These are phyloP conservation scores for Phytophthora fragariaefolia DNA, from an alignment of 352 stramenopile genomes.

Conservation along the genomic window DNA sequence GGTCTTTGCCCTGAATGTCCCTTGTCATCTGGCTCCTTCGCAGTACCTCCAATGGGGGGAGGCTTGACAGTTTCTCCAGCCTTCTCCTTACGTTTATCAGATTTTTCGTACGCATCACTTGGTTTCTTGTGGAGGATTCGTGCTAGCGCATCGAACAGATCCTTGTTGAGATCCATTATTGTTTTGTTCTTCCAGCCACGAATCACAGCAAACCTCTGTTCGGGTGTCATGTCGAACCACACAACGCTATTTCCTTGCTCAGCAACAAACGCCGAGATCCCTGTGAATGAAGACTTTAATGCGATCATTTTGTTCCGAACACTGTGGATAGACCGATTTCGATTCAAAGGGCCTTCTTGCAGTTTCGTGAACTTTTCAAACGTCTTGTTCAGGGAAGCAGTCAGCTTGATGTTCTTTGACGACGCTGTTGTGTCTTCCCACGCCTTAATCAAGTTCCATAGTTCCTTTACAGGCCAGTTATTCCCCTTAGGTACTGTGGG, in stretches of 20 bases:
- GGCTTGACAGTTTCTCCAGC: constrained; percentile 1
- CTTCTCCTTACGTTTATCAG: constrained; percentile 16
- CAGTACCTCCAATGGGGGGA: background rate
- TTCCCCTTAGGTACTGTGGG: constrained; percentile 27
- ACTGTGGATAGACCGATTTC: constrained; percentile 35
- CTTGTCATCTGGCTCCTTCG: constrained; percentile 28
- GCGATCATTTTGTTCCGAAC: constrained; percentile 55
- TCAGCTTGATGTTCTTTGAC: constrained; percentile 26
- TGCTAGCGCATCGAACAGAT: constrained; percentile 38
- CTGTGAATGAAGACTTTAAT: constrained; percentile 39
- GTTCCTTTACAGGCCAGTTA: constrained; percentile 39
- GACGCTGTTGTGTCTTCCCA: constrained; percentile 35
- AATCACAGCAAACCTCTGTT: constrained; percentile 36
- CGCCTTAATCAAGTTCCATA: constrained; percentile 40
- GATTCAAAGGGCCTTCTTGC: constrained; percentile 23
- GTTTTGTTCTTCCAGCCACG: constrained; percentile 42
- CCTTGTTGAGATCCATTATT: constrained; percentile 38
- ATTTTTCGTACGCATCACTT: constrained; percentile 14
- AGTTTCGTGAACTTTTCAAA: constrained; percentile 39
- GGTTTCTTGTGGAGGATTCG: constrained; percentile 30
- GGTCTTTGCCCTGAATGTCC: constrained; percentile 19
- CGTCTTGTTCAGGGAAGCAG: constrained; percentile 27
- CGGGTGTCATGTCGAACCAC: constrained; percentile 41
- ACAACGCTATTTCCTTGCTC: constrained; percentile 24
- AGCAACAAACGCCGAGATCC: constrained; percentile 36